Base-by-base conservation (phyloP, 208 protist genomes). In the Strigomonas culicis region DNA sequence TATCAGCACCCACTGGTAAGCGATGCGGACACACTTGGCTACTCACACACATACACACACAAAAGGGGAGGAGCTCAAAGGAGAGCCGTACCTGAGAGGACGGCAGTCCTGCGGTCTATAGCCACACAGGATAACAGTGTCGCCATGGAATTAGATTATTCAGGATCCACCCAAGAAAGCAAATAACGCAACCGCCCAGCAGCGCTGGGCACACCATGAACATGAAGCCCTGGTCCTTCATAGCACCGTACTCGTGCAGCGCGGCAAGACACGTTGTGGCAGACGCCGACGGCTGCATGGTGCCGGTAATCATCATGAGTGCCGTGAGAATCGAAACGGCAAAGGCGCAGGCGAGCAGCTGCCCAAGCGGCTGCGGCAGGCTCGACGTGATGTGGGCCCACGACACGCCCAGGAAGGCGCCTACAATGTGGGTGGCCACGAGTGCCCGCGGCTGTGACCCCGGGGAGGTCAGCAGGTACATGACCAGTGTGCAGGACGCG, bases 81-180 rank as follows among this genome's bases (percentile, higher is more conserved):
- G 19, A 13, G 19, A 22, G 15, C 52, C 52, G 10, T n/a, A 19
- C 52, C 7, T 24, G 32, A 7, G 4, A 4, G 10, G 17, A 41
- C 25, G 31, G 13, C 22, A 17, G n/a, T 2, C 21, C 0, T 22
- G 27, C 41, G 7, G 0, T 8, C 69, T 64, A 92, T 63, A 63
- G 66, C 77, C 78, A 87, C 31, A 84, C 56, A 11, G 80, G 82
- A 66, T 92, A 89, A 63, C 71, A 74, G 56, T 70, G 73, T n/a
- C 86, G 51, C 80, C 86, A 92, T 13, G 82, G 82, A 4, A 86
- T 59, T 4, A 77, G 15, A 62, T 92, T 86, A 59, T 88, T 88
- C 13, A 85, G 44, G 3, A 86, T 1, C 68, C 78, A 75, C 0
- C 68, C 80, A 0, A 82, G 22, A 25, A 86, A 68, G 6, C 88